These are phyloP conservation scores for Septoria linicola DNA, from an alignment of 2,329 filamentous ascomycete species.

Conservation along the genomic window DNA sequence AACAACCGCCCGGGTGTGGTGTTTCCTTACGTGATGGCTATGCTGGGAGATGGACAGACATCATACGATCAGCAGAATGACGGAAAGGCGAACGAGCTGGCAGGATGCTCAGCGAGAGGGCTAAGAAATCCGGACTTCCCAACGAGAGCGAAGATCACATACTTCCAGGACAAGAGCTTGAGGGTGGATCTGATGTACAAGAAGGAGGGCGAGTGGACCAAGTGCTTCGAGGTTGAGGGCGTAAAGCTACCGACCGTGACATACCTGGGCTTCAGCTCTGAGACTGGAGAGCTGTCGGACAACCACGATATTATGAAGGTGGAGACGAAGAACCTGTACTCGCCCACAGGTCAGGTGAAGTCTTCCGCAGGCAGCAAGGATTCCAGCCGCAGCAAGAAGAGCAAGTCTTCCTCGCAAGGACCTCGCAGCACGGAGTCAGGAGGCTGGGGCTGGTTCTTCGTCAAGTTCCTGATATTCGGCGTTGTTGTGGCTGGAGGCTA, in stretches of 20 bases:
- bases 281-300: constrained; percentile 94
- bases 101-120: constrained; percentile 90
- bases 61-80: constrained; percentile 91
- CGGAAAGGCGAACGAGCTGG: constrained; percentile 88
- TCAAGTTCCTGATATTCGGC: constrained; percentile 79
- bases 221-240: constrained; percentile 73
- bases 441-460: constrained; percentile 69
- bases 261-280: constrained; percentile 69
- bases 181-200: constrained; percentile 94
- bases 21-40: constrained; percentile 98
- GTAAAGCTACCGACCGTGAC: constrained; percentile 72
- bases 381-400: constrained; percentile 42
- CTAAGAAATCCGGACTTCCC: constrained; percentile 74
- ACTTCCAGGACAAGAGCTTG: constrained; percentile 93
- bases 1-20: constrained; percentile 95
- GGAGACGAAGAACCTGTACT: constrained; percentile 84
- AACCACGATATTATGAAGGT: constrained; percentile 96
- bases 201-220: constrained; percentile 78
- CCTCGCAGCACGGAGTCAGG: constrained; percentile 44
- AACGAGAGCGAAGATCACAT: constrained; percentile 84
- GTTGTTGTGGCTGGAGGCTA: constrained; percentile 71
- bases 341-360: constrained; percentile 46
- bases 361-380: constrained; percentile 38
- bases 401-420: constrained; percentile 52
- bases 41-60: constrained; percentile 89